Evolutionary conservation across 176 grass and related monocot genomes (phyloP).

Genomic region (Aechmea fasciata): DNA sequence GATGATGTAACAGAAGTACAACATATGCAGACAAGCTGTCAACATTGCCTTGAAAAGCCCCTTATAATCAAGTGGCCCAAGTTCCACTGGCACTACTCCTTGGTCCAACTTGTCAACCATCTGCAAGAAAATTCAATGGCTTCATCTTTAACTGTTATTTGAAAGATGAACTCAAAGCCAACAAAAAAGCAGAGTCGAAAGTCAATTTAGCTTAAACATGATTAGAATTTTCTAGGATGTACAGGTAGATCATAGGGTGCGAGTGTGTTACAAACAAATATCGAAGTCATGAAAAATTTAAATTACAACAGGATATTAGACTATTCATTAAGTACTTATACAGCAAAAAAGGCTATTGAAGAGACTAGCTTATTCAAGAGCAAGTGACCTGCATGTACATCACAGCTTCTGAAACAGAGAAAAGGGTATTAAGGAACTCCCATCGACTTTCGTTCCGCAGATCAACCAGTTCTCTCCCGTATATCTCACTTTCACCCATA

Average conservation of each 20-base stretch:
- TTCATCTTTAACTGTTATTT: neutral
- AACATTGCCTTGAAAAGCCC: constrained; percentile 66
- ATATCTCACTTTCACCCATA: constrained; percentile 73
- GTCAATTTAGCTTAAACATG: too few relatives aligned
- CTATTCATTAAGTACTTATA: constrained; percentile 2
- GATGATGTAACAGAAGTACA: constrained; percentile 16
- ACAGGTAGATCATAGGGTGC: too few relatives aligned
- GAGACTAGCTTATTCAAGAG: neutral
- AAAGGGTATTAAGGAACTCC: constrained; percentile 97
- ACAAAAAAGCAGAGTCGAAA: too few relatives aligned
- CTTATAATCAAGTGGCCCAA: constrained; percentile 84
- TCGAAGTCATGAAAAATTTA: too few relatives aligned
- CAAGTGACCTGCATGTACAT: constrained; percentile 95
- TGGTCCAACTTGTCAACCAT: constrained; percentile 97
- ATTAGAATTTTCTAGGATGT: too few relatives aligned
- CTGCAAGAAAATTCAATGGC: constrained; percentile 34
- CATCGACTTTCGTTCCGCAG: constrained; percentile 83
- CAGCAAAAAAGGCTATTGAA: constrained; percentile 10
- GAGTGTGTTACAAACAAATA: too few relatives aligned
- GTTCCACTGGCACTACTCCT: constrained; percentile 63
- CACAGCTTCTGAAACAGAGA: constrained; percentile 99
- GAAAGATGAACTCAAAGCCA: neutral
- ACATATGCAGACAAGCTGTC: constrained; percentile 11
- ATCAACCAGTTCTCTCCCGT: constrained; percentile 94
- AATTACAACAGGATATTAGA: neutral